Conservation (phyloP, 2,329 filamentous ascomycete species). For the Endoconidiophora laricicola region DNA sequence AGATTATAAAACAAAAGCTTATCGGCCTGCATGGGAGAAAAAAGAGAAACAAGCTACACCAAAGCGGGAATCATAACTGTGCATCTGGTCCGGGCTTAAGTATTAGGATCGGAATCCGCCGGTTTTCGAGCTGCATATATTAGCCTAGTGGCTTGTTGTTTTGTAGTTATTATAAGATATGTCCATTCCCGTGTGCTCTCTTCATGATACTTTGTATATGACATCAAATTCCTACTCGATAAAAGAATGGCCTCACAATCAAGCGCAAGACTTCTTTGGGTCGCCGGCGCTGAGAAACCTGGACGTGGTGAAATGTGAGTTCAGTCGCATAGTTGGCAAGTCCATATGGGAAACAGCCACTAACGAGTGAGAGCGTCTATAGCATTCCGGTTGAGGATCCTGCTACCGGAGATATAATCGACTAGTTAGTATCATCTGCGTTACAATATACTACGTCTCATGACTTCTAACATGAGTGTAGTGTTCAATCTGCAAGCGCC, state of each 20-base stretch:
- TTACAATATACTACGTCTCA: neutral
- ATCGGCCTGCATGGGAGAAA: neutral
- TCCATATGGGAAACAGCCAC: neutral
- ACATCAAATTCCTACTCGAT: too few species aligned
- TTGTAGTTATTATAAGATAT: too few species aligned
- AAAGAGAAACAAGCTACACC: neutral
- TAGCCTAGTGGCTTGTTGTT: too few species aligned
- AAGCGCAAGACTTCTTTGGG: slow-evolving; percentile 15
- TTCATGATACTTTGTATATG: too few species aligned
- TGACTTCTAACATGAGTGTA: neutral
- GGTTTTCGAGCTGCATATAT: too few species aligned
- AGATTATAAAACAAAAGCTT: too few species aligned
- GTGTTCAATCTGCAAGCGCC: slow-evolving; percentile 22
- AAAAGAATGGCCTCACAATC: neutral
- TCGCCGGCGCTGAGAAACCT: slow-evolving; percentile 16
- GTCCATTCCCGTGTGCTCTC: too few species aligned
- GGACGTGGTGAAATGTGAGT: slow-evolving; percentile 31
- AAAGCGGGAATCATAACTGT: too few species aligned
- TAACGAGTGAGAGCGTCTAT: neutral
- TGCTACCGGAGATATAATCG: slow-evolving; percentile 34
- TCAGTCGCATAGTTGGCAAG: slow-evolving; percentile 6
- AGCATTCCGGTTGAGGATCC: slow-evolving; percentile 39
- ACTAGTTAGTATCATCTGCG: slow-evolving; percentile 23
- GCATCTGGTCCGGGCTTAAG: too few species aligned
- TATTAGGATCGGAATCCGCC: too few species aligned